Evolutionary conservation across 306 rosid genomes (phyloP).

Genomic region (Leucaena leucocephala): DNA sequence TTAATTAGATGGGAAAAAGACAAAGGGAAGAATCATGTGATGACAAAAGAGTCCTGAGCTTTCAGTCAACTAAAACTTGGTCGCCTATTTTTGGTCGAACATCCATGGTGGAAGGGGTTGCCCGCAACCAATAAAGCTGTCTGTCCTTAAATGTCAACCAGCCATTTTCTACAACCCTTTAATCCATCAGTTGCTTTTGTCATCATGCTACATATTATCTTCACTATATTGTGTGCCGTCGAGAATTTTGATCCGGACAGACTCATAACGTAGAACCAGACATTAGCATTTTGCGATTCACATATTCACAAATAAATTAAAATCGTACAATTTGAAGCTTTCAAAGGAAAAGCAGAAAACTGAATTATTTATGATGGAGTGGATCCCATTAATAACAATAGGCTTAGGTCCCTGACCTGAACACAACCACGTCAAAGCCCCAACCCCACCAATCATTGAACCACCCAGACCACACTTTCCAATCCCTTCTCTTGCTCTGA

Average conservation of each 20-base stretch:
- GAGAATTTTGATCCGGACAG: too few species aligned
- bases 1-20: background rate
- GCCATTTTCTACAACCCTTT: too few species aligned
- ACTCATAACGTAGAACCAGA: too few species aligned
- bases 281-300: background rate
- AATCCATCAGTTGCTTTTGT: too few species aligned
- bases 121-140: background rate
- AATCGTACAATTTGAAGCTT: background rate
- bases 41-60: slow-evolving; percentile 22
- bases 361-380: background rate
- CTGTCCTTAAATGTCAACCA: background rate
- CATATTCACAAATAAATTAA: background rate
- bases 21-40: background rate
- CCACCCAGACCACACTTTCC: too few species aligned
- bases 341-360: background rate
- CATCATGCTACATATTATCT: too few species aligned
- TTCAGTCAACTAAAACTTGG: slow-evolving; percentile 3
- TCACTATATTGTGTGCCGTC: too few species aligned
- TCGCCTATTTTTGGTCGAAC: background rate
- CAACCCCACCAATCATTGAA: slow-evolving; percentile 54
- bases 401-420: slow-evolving; percentile 44
- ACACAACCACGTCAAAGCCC: slow-evolving; percentile 24
- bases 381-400: background rate
- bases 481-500: too few species aligned
- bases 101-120: background rate